Conservation (phyloP, 495 filamentous ascomycete genomes). For the Lasiosphaeris hirsuta region DNA sequence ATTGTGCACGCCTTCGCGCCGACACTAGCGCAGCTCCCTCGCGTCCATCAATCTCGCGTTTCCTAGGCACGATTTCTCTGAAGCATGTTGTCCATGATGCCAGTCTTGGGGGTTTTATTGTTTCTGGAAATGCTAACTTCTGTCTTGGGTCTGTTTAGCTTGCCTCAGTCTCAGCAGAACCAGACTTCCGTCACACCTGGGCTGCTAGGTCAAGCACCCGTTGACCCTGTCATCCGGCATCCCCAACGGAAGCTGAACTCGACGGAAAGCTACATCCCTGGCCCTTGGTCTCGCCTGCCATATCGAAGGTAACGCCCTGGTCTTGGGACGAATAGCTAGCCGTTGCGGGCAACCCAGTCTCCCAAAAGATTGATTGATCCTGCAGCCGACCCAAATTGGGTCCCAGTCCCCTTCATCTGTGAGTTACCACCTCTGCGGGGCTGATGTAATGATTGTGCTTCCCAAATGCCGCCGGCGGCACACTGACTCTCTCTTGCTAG, state of each 20-base stretch:
- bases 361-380: constrained; percentile 13
- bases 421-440: constrained; percentile 16
- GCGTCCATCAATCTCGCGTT: no score
- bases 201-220: no score
- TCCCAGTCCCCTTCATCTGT: constrained; percentile 9
- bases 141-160: no score
- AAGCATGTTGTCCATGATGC: no score
- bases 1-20: no score
- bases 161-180: no score
- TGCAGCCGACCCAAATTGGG: constrained; percentile 12
- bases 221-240: no score
- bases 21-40: no score
- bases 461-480: not conserved
- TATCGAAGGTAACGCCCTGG: not conserved
- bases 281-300: constrained; percentile 19
- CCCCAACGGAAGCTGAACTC: not conserved
- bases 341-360: not conserved
- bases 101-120: no score
- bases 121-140: no score
- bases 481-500: constrained; percentile 26
- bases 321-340: not conserved
- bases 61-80: no score
- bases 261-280: not conserved
- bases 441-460: constrained; percentile 6
- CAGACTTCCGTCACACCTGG: no score